Percentiles rank a stretch among this genome's conserved stretches.
Conservation (phyloP, 23 red algal genomes). For the Gracilaria gracilis region DNA sequence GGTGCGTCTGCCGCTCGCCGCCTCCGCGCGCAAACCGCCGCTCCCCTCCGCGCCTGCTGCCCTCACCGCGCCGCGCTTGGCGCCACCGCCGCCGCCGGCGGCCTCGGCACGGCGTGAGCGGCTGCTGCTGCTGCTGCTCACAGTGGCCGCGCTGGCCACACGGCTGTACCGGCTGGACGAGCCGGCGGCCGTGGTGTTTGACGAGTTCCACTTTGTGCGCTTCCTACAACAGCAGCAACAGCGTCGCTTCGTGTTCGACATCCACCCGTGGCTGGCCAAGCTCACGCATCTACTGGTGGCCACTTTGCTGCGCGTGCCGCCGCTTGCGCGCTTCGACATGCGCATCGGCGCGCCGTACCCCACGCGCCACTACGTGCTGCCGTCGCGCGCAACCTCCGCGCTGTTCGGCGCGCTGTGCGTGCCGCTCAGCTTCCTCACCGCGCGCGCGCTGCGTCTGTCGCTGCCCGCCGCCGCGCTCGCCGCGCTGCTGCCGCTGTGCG, state of each 20-base stretch:
- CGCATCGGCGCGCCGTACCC: conserved; percentile 35
- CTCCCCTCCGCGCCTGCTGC: not conserved
- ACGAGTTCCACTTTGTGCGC: conserved; percentile 93
- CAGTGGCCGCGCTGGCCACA: conserved; percentile 19
- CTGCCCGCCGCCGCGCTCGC: conserved; percentile 33
- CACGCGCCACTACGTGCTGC: conserved; percentile 49
- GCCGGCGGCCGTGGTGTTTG: conserved; percentile 90
- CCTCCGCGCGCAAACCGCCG: no score
- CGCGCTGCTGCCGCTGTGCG: conserved; percentile 59
- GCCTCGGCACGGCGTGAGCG: no score
- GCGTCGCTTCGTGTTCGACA: conserved; percentile 83
- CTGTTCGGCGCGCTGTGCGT: conserved; percentile 77
- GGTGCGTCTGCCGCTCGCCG: no score
- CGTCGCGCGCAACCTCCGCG: conserved; percentile 53
- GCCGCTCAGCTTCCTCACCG: conserved; percentile 66
- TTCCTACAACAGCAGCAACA: conserved; percentile 77
- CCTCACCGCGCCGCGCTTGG: not conserved
- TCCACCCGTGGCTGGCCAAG: conserved; percentile 93
- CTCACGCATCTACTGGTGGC: conserved; percentile 65
- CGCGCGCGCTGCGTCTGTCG: conserved; percentile 53
- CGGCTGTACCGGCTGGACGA: conserved; percentile 66
- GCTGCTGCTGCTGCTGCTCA: conserved; percentile 21
- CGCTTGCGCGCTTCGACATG: not conserved
- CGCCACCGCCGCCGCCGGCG: not conserved
- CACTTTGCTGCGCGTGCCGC: conserved; percentile 36